phyloP scores from a whole-genome alignment of 352 stramenopile species.

The Phytophthora boehmeriae region DNA sequence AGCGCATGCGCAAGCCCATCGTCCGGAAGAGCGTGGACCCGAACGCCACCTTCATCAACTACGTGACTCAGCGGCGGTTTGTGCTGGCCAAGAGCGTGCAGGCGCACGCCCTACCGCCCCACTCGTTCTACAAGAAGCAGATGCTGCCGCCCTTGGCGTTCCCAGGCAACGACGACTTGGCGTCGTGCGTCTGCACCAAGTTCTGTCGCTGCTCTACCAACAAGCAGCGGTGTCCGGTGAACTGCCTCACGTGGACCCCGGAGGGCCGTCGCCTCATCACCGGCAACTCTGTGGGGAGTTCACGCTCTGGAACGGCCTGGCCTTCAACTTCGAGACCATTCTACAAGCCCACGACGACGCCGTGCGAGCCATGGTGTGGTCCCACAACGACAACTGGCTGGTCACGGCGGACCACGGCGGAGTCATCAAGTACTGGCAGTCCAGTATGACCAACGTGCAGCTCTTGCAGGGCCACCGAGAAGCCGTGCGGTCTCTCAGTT shows the following conservation, averaged over 20 bases:
- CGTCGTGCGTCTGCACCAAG: conserved; percentile 85
- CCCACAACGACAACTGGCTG: conserved; percentile 91
- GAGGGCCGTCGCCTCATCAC: conserved; percentile 95
- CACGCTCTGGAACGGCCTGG: conserved; percentile 97
- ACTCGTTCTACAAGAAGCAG: conserved; percentile 87
- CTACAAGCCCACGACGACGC: conserved; percentile 91
- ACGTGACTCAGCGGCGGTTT: conserved; percentile 79
- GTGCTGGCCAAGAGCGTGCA: conserved; percentile 51
- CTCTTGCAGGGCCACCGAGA: conserved; percentile 86
- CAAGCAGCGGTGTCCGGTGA: conserved; percentile 92
- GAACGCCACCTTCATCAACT: conserved; percentile 87
- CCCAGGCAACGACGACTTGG: conserved; percentile 65
- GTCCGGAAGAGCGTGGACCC: conserved; percentile 88
- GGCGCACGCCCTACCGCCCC: conserved; percentile 63
- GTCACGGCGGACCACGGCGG: conserved; percentile 90
- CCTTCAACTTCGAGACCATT: conserved; percentile 98
- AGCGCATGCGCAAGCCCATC: conserved; percentile 88
- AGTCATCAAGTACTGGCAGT: conserved; percentile 94
- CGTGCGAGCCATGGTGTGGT: conserved; percentile 91
- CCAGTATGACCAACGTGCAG: conserved; percentile 90
- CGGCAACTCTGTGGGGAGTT: conserved; percentile 97
- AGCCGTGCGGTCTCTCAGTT: conserved; percentile 95
- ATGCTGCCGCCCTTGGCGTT: conserved; percentile 79
- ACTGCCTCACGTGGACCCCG: conserved; percentile 95
- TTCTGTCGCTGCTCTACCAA: conserved; percentile 91